These are phyloP conservation scores for Lachnellula hyalina DNA, from an alignment of 2,329 filamentous ascomycete genomes.

Conservation along the genomic window DNA sequence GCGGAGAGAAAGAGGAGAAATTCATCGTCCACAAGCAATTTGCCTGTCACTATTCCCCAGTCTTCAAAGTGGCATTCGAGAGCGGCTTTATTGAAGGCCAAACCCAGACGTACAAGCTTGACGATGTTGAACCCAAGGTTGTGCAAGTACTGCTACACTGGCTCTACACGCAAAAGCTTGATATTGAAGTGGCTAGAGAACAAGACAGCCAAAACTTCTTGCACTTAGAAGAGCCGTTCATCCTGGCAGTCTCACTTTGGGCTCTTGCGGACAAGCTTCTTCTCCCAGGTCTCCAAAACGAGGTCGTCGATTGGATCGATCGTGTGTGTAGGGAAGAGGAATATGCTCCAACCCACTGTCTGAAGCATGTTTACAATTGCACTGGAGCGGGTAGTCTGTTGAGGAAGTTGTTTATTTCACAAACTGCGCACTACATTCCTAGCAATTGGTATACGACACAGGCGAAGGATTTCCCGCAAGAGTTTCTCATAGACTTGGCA, in stretches of 20 bases:
- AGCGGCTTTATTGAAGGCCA: slow-evolving; percentile 1
- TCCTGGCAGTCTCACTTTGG: neutral
- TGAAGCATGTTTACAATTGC: no score
- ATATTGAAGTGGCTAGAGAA: neutral
- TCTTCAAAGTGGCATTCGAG: slow-evolving; percentile 7
- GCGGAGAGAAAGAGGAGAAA: neutral
- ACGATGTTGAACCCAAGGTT: neutral
- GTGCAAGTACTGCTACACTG: slow-evolving; percentile 2
- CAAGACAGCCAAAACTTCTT: neutral
- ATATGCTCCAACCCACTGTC: no score
- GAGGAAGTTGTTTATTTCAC: no score
- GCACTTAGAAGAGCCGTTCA: neutral
- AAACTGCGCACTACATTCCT: no score
- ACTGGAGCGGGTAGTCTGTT: no score
- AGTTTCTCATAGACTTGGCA: no score
- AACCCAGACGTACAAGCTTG: slow-evolving; percentile 4
- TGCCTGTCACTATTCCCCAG: slow-evolving; percentile 7
- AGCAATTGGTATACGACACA: no score
- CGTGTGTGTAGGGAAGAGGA: no score
- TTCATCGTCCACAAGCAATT: slow-evolving; percentile 10
- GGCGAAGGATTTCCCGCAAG: no score
- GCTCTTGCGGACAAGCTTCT: neutral
- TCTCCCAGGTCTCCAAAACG: no score
- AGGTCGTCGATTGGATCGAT: no score
- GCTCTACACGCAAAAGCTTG: slow-evolving; percentile 4